Conservation (phyloP, 1,139 yeast genomes). For the Hyphopichia buzzinii region DNA sequence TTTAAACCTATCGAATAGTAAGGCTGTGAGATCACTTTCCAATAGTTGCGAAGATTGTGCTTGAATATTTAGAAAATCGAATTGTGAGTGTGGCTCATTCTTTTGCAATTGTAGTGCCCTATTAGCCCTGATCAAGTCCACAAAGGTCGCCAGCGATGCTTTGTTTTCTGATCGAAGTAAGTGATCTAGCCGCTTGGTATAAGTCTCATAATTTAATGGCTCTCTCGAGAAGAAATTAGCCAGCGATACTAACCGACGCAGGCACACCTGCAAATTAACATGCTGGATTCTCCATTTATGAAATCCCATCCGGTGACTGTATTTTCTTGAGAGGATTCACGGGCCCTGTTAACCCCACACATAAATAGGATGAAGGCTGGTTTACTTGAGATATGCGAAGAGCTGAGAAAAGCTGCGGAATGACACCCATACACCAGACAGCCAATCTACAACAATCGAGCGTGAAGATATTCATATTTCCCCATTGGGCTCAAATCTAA, state of each 20-base stretch:
- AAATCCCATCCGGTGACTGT: too few species aligned
- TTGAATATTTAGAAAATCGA: slow-evolving; percentile 13
- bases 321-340: too few species aligned
- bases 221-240: slow-evolving; percentile 14
- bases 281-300: too few species aligned
- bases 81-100: slow-evolving; percentile 1
- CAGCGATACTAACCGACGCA: too few species aligned
- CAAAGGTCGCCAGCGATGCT: too few species aligned
- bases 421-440: neutral
- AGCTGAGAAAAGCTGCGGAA: neutral
- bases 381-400: too few species aligned
- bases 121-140: slow-evolving; percentile 19
- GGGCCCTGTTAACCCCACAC: too few species aligned
- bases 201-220: slow-evolving; percentile 31
- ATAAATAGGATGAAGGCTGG: too few species aligned
- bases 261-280: too few species aligned
- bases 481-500: slow-evolving; percentile 8
- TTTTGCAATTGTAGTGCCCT: slow-evolving; percentile 17
- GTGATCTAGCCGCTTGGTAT: slow-evolving; percentile 14
- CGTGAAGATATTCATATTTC: slow-evolving; percentile 8
- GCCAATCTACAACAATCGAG: too few species aligned
- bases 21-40: slow-evolving; percentile 17
- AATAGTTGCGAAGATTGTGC: slow-evolving; percentile 12
- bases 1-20: slow-evolving; percentile 11
- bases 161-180: slow-evolving; percentile 8